phyloP scores from a whole-genome alignment of 2,329 filamentous ascomycete genomes.

The Fusarium sp. region DNA sequence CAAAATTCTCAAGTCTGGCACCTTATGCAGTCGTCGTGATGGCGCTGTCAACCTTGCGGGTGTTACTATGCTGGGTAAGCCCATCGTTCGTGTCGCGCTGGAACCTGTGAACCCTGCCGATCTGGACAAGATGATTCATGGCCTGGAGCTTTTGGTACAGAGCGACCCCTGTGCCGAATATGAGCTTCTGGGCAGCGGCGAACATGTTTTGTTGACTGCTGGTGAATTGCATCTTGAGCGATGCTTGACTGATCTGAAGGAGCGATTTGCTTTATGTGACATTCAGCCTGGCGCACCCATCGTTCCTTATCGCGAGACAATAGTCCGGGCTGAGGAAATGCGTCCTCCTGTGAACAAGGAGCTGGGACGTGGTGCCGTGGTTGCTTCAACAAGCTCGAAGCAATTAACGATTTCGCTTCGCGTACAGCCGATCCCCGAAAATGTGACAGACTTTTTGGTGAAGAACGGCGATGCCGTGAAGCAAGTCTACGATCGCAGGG shows the following conservation, averaged over 20 bases:
- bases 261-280: slow-evolving; percentile 93
- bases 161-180: slow-evolving; percentile 97
- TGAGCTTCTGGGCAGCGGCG: slow-evolving; percentile 90
- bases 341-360: slow-evolving; percentile 87
- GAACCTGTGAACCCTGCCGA: slow-evolving; percentile 92
- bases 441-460: slow-evolving; percentile 86
- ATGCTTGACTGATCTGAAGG: slow-evolving; percentile 91
- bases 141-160: slow-evolving; percentile 87
- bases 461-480: slow-evolving; percentile 87
- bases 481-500: slow-evolving; percentile 77
- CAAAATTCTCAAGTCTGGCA: slow-evolving; percentile 95
- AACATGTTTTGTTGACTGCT: slow-evolving; percentile 94
- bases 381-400: slow-evolving; percentile 84
- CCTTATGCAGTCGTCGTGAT: slow-evolving; percentile 86
- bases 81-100: slow-evolving; percentile 95
- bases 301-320: slow-evolving; percentile 94
- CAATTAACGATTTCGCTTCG: slow-evolving; percentile 83
- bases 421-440: slow-evolving; percentile 81
- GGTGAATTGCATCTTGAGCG: slow-evolving; percentile 95
- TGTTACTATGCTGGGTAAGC: slow-evolving; percentile 81
- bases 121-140: slow-evolving; percentile 93
- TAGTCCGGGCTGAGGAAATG: slow-evolving; percentile 91
- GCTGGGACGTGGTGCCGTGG: slow-evolving; percentile 83
- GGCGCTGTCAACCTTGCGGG: slow-evolving; percentile 93
- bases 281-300: slow-evolving; percentile 95